Evolutionary conservation across 306 rosid genomes (phyloP), one percentile per base, ranked within the genome.

Genomic region (Prunus mume): DNA sequence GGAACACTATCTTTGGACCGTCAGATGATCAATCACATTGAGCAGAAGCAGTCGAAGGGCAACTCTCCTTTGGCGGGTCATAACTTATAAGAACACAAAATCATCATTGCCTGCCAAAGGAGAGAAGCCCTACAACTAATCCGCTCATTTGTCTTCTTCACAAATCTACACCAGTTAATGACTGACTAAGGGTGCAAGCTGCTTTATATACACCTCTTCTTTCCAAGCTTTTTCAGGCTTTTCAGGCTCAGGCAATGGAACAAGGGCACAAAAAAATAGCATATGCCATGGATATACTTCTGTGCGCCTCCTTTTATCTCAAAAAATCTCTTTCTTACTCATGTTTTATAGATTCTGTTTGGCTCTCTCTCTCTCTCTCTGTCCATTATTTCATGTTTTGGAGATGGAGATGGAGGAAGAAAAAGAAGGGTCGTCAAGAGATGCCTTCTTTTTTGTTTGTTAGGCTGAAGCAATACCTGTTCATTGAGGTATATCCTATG

Each of bases 1-100:
- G 47, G n/a, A 45, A 50, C 19, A 12, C 24, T 3, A n/a, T 41
- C 54, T 22, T 10, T 63, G 34, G 6, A 12, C 5, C 45, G 18
- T 69, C 22, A 18, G 27, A 20, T 6, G 12, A 30, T n/a, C 46
- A 3, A 18, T 24, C 7, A 12, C 7, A 84, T 76, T 81, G 88
- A 90, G 90, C 93, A 81, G 70, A 86, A 84, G 63, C 79, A 87
- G 80, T 79, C 62, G 76, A 72, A 86, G 97, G 97, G 91, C 93
- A 90, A 90, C 96, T 92, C 97, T 92, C 88, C 92, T 90, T 92
- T 92, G 97, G 97, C 93, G 38, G 91, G 64, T 70, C 58, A 80
- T 67, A 24, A 5, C 25, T 73, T 41, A 32, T 3, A 2, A 58
- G 12, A 32, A 22, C 9, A 52, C 2, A 34, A n/a, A 63, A 41